Base-by-base conservation (phyloP, 108 stramenopile species). In the Cyclotella distinguenda region DNA sequence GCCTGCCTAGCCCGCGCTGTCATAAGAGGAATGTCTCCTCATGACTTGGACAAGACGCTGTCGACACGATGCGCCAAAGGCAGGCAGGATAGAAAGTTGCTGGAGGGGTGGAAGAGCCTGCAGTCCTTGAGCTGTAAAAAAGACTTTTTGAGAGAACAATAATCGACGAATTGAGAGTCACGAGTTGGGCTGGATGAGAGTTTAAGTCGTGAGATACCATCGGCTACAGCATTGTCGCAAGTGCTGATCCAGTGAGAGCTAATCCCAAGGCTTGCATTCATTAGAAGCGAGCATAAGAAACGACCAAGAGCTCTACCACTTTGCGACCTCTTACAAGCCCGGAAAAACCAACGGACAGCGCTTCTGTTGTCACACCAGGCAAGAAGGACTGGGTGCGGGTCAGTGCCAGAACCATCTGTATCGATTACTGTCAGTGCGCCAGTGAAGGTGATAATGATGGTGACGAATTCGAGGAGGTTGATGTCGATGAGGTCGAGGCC, bases 161-260 rank as follows among this genome's bases (percentile, higher is more conserved):
- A 60, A 32, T 66, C 35, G 19, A 53, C 60, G 19, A 22, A 23
- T 11, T 42, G 36, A 9, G 12, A 23, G 6, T 12, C 16, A 16
- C 40, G 2, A 36, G 38, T 25, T n/a, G 44, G 32, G 22, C 21
- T 13, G n/a, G 35, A 25, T 25, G 15, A 31, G 30, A 35, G 15
- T 47, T 63, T 63, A 16, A 54, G 61, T 9, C 71, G 44, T 40
- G 71, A 72, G 3, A 72, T 72, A 2, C 11, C 63, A 35, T 72
- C 71, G 19, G 71, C 71, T 21, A 72, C 59, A 6, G 18, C 7
- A 21, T 72, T 72, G 49, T 36, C 6, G 39, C 6, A 0, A 10
- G 22, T 5, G n/a, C 28, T n/a, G 3, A 72, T 57, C 46, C 54
- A 64, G 18, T 52, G 18, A 1, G 71, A 16, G 34, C 58, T 60